Base-by-base conservation (phyloP, 2,329 filamentous ascomycete genomes). In the Intubia oerlemansii region DNA sequence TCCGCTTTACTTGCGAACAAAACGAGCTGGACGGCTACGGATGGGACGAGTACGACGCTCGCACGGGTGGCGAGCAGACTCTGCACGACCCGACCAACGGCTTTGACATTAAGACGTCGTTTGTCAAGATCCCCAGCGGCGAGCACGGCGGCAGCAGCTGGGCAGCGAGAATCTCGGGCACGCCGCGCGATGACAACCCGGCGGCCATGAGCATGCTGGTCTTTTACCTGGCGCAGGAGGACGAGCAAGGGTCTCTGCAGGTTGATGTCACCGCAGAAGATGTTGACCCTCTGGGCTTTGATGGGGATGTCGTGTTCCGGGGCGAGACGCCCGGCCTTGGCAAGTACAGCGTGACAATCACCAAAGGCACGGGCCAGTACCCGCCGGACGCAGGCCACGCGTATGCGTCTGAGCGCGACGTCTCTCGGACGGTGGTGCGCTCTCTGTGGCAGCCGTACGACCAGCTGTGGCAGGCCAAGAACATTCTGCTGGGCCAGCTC, bases 1-100 rank as follows among this genome's bases (percentile, higher is more conserved):
- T 93, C 42, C 72, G 88, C 38, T 82, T 92, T 49, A 93, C 88
- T 0, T 98, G 88, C 53, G 88, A 95, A 50, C 88, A 98, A 49
- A 68, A 88, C 48, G 81, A 90, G 47, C 91, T 98, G 64, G 76
- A 70, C 27, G 85, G 85, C 32, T 98, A 98, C 49, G 88, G 88
- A 36, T 98, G 88, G 88, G 84, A 95, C 43, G 80, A 91, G 47
- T 98, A 90, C 49, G 88, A 98, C 51, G 73, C 82, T 14, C 66
- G 88, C 33, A 75, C 63, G 32, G 88, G 88, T 36, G 88, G 88
- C 32, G 62, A 78, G 14, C 81, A 98, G 51, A 78, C 77, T 1
- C 85, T 98, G 34, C 81, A 90, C 45, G 88, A 98, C 48, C 71
- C 73, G 30, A 75, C 67, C 27, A 98, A 98, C 52, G 66, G 66